A percentile compares a stretch with the other conserved stretches of the same genome.
Conservation (phyloP, 139 green algal genomes). For the Eudorina sp. region DNA sequence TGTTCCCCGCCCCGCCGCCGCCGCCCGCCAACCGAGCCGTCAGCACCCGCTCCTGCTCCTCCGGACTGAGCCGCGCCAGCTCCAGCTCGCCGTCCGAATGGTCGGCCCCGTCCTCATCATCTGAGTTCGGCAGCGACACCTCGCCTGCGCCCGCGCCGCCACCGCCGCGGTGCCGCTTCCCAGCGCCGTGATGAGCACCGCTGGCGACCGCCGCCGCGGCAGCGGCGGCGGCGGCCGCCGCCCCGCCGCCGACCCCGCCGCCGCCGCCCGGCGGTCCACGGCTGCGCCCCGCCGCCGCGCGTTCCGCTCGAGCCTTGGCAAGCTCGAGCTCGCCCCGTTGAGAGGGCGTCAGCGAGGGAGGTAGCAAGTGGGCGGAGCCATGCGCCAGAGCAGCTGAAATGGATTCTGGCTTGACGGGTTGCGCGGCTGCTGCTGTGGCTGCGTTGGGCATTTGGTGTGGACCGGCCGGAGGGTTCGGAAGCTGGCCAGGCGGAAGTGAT, state of each 20-base stretch:
- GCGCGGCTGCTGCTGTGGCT: too few species aligned
- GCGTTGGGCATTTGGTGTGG: too few species aligned
- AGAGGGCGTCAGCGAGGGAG: constrained; percentile 13
- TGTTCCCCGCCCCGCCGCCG: constrained; percentile 47
- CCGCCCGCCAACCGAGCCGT: neutral
- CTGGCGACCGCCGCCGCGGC: neutral
- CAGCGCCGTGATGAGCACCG: neutral
- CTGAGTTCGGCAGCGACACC: neutral
- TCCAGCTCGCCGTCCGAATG: constrained; percentile 36
- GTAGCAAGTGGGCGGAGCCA: too few species aligned
- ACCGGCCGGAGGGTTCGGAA: too few species aligned
- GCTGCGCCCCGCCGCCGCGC: constrained; percentile 56
- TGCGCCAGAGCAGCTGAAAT: too few species aligned
- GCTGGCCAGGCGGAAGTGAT: neutral
- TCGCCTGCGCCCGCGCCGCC: neutral
- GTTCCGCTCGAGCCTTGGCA: constrained; percentile 54
- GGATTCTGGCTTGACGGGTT: too few species aligned
- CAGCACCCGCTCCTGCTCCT: constrained; percentile 37
- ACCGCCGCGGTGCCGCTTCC: constrained; percentile 10
- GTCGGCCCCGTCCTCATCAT: constrained; percentile 54
- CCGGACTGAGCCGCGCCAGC: constrained; percentile 12
- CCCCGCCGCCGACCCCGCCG: neutral
- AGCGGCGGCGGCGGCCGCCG: neutral
- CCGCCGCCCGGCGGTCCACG: neutral
- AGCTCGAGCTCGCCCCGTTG: constrained; percentile 67